A percentile compares a stretch with the other conserved stretches of the same genome.
Conservation (phyloP, 2,329 filamentous ascomycete genomes). For the Amylocarpus encephaloides region DNA sequence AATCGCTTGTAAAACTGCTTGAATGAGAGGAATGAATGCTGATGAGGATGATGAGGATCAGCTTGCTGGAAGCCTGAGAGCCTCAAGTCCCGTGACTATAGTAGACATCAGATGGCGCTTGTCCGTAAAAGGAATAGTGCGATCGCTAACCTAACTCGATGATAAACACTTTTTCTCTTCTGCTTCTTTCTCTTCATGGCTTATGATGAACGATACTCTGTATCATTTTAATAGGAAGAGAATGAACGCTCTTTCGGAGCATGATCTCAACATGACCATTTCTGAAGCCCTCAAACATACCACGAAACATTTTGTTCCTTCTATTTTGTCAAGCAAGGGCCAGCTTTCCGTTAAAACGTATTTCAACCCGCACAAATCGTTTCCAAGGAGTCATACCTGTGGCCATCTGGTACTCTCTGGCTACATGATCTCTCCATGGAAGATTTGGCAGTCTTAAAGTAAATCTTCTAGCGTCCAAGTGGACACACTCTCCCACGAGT, state of each 20-base stretch:
- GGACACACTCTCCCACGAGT: too few relatives aligned
- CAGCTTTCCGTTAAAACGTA: too few relatives aligned
- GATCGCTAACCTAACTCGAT: neutral
- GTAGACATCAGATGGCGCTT: neutral
- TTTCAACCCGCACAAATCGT: too few relatives aligned
- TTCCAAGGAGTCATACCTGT: too few relatives aligned
- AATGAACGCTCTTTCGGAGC: slow-evolving; percentile 47
- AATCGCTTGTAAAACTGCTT: neutral
- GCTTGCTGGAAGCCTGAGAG: neutral
- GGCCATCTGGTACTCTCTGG: too few relatives aligned
- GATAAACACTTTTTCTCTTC: neutral
- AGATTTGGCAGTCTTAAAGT: too few relatives aligned
- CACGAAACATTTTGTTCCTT: neutral
- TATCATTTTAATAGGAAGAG: slow-evolving; percentile 63
- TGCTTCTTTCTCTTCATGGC: slow-evolving; percentile 2
- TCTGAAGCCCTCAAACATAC: slow-evolving; percentile 47
- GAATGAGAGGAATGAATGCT: slow-evolving; percentile 2
- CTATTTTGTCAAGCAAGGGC: neutral
- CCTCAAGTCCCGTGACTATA: too few relatives aligned
- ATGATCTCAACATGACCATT: slow-evolving; percentile 54
- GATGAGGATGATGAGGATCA: neutral
- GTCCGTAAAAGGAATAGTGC: neutral
- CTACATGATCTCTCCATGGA: too few relatives aligned
- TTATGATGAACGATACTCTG: slow-evolving; percentile 53
- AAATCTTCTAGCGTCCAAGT: too few relatives aligned